Evolutionary conservation across 805 yeast species (phyloP), one percentile per base, ranked within the genome.

Genomic region (Kodamaea leandrae): DNA sequence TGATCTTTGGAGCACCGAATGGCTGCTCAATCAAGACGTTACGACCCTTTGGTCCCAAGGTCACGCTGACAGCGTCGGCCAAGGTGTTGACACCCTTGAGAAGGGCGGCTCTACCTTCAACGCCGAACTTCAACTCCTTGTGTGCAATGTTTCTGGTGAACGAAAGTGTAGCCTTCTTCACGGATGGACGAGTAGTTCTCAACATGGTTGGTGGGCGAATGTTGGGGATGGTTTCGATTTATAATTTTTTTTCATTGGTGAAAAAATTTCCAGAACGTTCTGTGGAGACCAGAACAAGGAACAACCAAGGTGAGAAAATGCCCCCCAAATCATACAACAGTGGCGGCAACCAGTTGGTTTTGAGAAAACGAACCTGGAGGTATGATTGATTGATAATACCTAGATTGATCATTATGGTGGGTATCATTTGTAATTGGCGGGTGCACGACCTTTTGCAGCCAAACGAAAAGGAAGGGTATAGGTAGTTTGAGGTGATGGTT

Each of bases 31-130:
- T 90, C 54, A 91, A 77, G 27, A 89, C 99, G 58, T 89, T 91
- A 69, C 99, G 83, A 60, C 99, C 99, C 67, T 90, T 90, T 57
- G 99, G 99, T 39, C 99, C 99, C 47, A 91, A 74, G 27, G 99
- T 93, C 39, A 95, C 95, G 26, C 96, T 82, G 37, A 91, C 99
- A 16, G 99, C 98, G 60, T 87, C 90, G 37, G 97, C 97, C 54
- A 91, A 78, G 39, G 88, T 83, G 60, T 89, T 93, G 42, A 95
- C 98, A 69, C 99, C 99, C 60, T 79, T 85, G 54, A 93, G 72
- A 14, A 91, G 72, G 30, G 98, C 88, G 37, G 97, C 96, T 68
- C 99, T 82, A 54, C 96, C 98, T 63, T 90, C 96, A 47, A 91
- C 96, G 46, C 98, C 97, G 61, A 93, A 93, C 71, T 86, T 88